Percentiles rank a stretch among this genome's conserved stretches.
Evolutionary conservation across 495 filamentous ascomycete genomes (phyloP).

Genomic region (Amorphotheca resinae): DNA sequence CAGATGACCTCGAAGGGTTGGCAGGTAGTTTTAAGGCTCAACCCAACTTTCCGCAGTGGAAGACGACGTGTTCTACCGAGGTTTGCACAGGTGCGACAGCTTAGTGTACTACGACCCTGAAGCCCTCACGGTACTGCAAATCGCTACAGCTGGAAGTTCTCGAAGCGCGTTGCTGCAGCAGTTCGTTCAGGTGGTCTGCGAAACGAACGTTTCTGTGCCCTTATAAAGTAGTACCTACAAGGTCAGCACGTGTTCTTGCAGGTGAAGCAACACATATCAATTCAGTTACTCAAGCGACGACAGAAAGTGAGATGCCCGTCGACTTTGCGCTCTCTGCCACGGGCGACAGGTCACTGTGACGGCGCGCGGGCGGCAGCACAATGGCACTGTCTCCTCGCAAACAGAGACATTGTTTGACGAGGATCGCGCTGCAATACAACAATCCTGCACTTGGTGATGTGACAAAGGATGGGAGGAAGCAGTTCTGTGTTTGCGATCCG

Average conservation of each 20-base stretch:
- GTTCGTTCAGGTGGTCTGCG: conserved; percentile 12
- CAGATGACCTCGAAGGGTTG: conserved; percentile 22
- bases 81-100: conserved; percentile 19
- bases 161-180: conserved; percentile 20
- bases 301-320: conserved; percentile 8
- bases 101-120: conserved; percentile 11
- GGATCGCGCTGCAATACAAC: conserved; percentile 6
- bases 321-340: conserved; percentile 2
- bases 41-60: conserved; percentile 6
- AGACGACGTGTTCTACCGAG: conserved; percentile 20
- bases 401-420: conserved; percentile 16
- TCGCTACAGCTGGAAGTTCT: conserved; percentile 11
- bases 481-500: conserved; percentile 16
- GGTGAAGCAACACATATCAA: conserved; percentile 19
- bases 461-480: conserved; percentile 17
- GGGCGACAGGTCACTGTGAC: conserved; percentile 11
- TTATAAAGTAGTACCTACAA: conserved; percentile 18
- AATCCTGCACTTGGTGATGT: conserved; percentile 9
- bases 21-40: conserved; percentile 18
- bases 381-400: conserved; percentile 5
- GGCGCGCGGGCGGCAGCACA: conserved; percentile 13
- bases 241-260: conserved; percentile 23
- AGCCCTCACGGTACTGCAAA: conserved; percentile 6
- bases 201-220: conserved; percentile 19
- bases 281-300: conserved; percentile 15